These are phyloP conservation scores for Globisporangium paroecandrum DNA, from an alignment of 352 stramenopile genomes.

Conservation along the genomic window DNA sequence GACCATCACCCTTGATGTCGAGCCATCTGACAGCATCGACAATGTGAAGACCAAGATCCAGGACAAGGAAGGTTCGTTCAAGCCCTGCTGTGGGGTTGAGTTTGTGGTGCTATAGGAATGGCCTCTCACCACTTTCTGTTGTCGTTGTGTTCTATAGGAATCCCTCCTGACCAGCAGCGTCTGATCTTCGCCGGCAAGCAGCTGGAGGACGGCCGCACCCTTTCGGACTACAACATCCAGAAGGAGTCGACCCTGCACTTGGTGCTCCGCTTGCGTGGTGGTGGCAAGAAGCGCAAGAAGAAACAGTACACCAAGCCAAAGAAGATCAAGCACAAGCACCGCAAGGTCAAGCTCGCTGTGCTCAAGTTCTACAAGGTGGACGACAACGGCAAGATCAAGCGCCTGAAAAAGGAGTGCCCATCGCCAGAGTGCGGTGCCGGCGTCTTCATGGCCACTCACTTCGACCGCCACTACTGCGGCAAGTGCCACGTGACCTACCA, in stretches of 20 bases:
- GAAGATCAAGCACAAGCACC: conserved; percentile 98
- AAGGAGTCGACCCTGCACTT: conserved; percentile 98
- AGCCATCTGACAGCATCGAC: conserved; percentile 99
- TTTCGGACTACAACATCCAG: conserved; percentile 95
- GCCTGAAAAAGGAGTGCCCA: conserved; percentile 98
- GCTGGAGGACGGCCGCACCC: conserved; percentile 94
- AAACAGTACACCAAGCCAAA: conserved; percentile 99
- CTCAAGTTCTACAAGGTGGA: conserved; percentile 98
- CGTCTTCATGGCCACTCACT: conserved; percentile 99
- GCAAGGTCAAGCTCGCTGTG: conserved; percentile 96
- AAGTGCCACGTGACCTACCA: conserved; percentile 98
- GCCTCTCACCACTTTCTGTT: background rate
- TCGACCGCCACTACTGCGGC: conserved; percentile 99
- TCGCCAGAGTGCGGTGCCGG: conserved; percentile 93
- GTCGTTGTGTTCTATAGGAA: conserved; percentile 55
- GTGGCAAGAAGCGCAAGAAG: conserved; percentile 99
- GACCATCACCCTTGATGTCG: conserved; percentile 99
- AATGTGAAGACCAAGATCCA: conserved; percentile 99
- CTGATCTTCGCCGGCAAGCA: conserved; percentile 99
- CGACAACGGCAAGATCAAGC: conserved; percentile 95
- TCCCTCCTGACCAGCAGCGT: conserved; percentile 99
- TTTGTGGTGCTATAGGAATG: no score
- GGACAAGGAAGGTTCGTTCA: conserved; percentile 96
- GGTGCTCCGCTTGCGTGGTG: conserved; percentile 94
- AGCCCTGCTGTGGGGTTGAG: background rate